Evolutionary conservation across 208 protist genomes (phyloP).

Genomic region (Angomonas ambiguus): DNA sequence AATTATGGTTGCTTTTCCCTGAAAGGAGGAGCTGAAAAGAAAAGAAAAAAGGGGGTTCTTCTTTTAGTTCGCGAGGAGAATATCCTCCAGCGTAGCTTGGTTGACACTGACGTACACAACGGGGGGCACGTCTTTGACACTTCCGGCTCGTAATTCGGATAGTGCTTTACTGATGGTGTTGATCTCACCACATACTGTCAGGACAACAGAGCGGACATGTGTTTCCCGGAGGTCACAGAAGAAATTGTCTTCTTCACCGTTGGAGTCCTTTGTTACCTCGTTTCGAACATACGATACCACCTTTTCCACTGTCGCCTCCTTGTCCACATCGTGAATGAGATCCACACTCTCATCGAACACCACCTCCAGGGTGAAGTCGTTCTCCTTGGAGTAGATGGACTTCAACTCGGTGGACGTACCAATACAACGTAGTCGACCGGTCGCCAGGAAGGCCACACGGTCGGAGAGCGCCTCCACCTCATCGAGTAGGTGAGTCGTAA

Average conservation of each 20-base stretch:
- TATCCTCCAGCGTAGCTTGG: slow-evolving; percentile 68
- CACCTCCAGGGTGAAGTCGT: slow-evolving; percentile 47
- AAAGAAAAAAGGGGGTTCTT: slow-evolving; percentile 5
- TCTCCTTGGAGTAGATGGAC: slow-evolving; percentile 32
- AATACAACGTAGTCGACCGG: slow-evolving; percentile 85
- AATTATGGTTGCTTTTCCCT: neutral
- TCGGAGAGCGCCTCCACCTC: slow-evolving; percentile 82
- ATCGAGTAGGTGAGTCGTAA: slow-evolving; percentile 89
- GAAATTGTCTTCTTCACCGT: slow-evolving; percentile 2
- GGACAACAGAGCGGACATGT: slow-evolving; percentile 35
- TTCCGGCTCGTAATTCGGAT: slow-evolving; percentile 38
- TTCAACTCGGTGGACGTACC: slow-evolving; percentile 72
- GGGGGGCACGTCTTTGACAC: slow-evolving; percentile 30
- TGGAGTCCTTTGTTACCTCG: neutral
- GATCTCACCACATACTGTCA: slow-evolving; percentile 37
- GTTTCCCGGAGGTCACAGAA: slow-evolving; percentile 41
- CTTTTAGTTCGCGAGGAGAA: slow-evolving; percentile 36
- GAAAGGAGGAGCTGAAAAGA: slow-evolving; percentile 1
- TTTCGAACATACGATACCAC: slow-evolving; percentile 24
- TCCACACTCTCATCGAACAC: slow-evolving; percentile 36
- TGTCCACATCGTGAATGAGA: slow-evolving; percentile 17
- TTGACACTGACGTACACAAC: slow-evolving; percentile 55
- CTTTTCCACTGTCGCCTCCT: slow-evolving; percentile 10
- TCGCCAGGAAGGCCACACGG: slow-evolving; percentile 85
- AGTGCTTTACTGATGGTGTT: slow-evolving; percentile 32